Evolutionary conservation across 768 basidiomycete genomes (phyloP).

Genomic region (Peribolospora kevripleyi): DNA sequence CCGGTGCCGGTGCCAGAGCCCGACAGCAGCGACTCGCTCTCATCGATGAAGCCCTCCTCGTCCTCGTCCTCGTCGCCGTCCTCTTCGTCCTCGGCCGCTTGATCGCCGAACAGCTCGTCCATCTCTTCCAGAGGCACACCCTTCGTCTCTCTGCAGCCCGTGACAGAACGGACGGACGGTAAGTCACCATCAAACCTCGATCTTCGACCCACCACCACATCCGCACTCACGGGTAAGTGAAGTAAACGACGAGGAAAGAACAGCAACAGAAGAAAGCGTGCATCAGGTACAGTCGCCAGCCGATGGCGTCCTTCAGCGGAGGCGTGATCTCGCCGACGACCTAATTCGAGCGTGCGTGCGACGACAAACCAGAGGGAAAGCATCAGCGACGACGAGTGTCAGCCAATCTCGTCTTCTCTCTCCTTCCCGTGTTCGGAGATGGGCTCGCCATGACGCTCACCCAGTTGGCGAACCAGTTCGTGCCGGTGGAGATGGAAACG

Average conservation of each 20-base stretch:
- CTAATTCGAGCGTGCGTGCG: constrained; percentile 50
- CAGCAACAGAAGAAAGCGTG: constrained; percentile 59
- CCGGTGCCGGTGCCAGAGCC: not conserved
- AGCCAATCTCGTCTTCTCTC: too few species aligned
- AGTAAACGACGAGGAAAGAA: constrained; percentile 31
- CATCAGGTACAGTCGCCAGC: constrained; percentile 86
- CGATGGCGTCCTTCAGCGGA: constrained; percentile 58
- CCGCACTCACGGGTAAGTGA: constrained; percentile 28
- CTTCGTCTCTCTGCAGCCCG: not conserved
- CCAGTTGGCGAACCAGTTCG: constrained; percentile 17
- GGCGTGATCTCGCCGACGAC: constrained; percentile 73
- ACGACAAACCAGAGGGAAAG: not conserved
- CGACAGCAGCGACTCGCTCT: not conserved
- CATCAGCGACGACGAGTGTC: not conserved
- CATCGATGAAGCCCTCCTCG: constrained; percentile 27
- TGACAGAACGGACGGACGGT: not conserved
- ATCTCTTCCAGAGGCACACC: not conserved
- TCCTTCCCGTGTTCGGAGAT: constrained; percentile 10
- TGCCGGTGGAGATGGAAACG: constrained; percentile 81
- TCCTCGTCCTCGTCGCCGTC: constrained; percentile 27
- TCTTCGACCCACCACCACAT: not conserved
- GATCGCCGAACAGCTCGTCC: constrained; percentile 11
- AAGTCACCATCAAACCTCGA: constrained; percentile 2
- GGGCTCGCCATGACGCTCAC: constrained; percentile 25
- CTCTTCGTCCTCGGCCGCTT: not conserved